Base-by-base conservation (phyloP, 345 rosid genomes). In the Jatropha curcas region DNA sequence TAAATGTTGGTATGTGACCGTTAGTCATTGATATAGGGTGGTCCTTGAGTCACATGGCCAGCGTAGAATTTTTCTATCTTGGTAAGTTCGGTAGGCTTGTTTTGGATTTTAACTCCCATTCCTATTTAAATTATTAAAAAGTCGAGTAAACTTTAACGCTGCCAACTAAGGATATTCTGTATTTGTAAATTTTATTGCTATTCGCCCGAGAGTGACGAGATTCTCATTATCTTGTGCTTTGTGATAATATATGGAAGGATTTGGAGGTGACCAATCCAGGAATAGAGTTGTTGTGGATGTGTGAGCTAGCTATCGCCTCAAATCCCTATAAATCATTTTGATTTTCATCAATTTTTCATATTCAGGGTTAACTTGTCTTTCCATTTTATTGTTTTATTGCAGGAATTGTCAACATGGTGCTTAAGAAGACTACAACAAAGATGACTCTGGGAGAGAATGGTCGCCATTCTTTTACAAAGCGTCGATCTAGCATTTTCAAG, bases 321-420 rank as follows among this genome's bases (percentile, higher is more conserved):
- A 70, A 69, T 31, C 17, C 68, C 74, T 81, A 77, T 81, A 81
- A 77, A 71, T 74, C 25, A 37, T 24, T 22, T 50, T 20, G 33
- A 30, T 62, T 7, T 55, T 71, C 51, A 61, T 56, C 60, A 25
- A 17, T 41, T 34, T 67, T 50, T 71, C 63, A 61, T 37, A 19
- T 39, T 46, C 28, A 34, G 5, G 1, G 0, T 46, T n/a, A 59
- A 31, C 35, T 11, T 25, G 8, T 24, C 45, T 55, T 59, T 57
- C 12, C 62, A 51, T 70, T 52, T 45, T 35, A 14, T 34, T 60
- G 48, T 60, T 20, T 43, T 48, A 33, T 71, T 68, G 62, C 46
- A 65, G 27, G 61, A 28, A 34, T 45, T 22, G 16, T 30, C 1
- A 33, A 22, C 14, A 67, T 57, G 50, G 55, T n/a, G 24, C 16